Conservation (phyloP, 768 basidiomycete genomes). For the Lactarius vividus region DNA sequence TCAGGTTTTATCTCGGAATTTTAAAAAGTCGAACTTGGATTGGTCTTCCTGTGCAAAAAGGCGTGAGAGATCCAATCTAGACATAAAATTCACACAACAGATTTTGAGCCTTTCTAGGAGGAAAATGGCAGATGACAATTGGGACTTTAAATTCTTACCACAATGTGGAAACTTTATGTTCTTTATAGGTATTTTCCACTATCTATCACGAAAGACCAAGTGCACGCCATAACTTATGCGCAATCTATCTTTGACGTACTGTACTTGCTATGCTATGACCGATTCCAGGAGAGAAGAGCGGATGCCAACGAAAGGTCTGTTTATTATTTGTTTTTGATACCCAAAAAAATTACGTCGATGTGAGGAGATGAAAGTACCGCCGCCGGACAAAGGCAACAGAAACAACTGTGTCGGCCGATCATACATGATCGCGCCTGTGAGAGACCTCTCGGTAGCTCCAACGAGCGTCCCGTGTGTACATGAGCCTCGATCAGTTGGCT, state of each 20-base stretch:
- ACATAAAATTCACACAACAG: too few species aligned
- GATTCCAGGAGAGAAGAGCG: background rate
- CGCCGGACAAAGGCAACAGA: background rate
- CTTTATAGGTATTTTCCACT: too few species aligned
- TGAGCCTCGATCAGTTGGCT: background rate
- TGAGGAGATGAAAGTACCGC: background rate
- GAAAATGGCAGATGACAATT: too few species aligned
- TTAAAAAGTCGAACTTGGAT: too few species aligned
- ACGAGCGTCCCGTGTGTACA: background rate
- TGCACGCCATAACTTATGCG: too few species aligned
- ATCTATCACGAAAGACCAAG: too few species aligned
- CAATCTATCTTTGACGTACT: background rate
- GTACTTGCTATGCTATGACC: background rate
- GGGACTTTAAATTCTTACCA: too few species aligned
- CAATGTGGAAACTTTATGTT: too few species aligned
- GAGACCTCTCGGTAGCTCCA: background rate
- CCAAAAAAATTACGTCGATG: background rate
- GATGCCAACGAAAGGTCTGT: background rate
- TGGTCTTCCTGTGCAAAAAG: too few species aligned
- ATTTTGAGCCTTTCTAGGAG: too few species aligned
- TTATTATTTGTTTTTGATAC: background rate
- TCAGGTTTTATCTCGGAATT: too few species aligned
- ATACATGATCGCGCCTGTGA: background rate
- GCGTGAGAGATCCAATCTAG: too few species aligned
- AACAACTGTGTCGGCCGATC: background rate